A percentile compares a stretch with the other conserved stretches of the same genome.
phyloP scores from a whole-genome alignment of 495 filamentous ascomycete species.

The Podospora bellae-mahoneyi region DNA sequence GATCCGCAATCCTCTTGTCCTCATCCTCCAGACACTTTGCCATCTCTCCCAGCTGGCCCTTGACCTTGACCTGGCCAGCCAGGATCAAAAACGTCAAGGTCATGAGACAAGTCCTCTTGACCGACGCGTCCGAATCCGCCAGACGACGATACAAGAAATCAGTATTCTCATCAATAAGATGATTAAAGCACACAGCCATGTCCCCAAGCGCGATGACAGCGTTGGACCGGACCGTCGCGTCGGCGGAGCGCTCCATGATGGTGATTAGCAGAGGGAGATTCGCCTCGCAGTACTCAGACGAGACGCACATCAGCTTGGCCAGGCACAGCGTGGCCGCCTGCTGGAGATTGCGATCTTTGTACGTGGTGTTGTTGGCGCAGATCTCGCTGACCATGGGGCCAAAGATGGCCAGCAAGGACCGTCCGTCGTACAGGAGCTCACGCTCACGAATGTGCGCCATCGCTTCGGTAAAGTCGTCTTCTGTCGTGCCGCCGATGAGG shows the following conservation, averaged over 20 bases:
- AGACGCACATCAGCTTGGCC: conserved; percentile 97
- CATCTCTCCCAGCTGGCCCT: conserved; percentile 99
- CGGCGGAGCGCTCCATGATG: conserved; percentile 88
- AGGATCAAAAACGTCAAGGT: conserved; percentile 96
- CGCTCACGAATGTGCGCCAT: conserved; percentile 92
- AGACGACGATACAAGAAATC: conserved; percentile 94
- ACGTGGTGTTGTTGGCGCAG: conserved; percentile 87
- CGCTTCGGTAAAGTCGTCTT: conserved; percentile 97
- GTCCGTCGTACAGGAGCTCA: conserved; percentile 83
- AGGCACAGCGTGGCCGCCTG: conserved; percentile 93
- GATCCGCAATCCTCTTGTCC: conserved; percentile 87
- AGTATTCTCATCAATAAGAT: conserved; percentile 98
- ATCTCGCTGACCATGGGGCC: conserved; percentile 89
- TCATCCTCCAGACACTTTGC: conserved; percentile 95
- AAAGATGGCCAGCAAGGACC: conserved; percentile 82
- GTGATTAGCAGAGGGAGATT: conserved; percentile 95
- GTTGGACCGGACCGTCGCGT: conserved; percentile 88
- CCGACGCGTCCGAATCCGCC: conserved; percentile 80
- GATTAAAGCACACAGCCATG: conserved; percentile 99
- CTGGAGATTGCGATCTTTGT: conserved; percentile 82
- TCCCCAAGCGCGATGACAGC: conserved; percentile 95
- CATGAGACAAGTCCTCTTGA: conserved; percentile 98
- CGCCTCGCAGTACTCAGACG: conserved; percentile 88
- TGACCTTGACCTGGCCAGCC: conserved; percentile 98
- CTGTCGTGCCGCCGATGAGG: conserved; percentile 92